phyloP scores from a whole-genome alignment of 2,329 filamentous ascomycete species.

The Ophiobolus disseminans region DNA sequence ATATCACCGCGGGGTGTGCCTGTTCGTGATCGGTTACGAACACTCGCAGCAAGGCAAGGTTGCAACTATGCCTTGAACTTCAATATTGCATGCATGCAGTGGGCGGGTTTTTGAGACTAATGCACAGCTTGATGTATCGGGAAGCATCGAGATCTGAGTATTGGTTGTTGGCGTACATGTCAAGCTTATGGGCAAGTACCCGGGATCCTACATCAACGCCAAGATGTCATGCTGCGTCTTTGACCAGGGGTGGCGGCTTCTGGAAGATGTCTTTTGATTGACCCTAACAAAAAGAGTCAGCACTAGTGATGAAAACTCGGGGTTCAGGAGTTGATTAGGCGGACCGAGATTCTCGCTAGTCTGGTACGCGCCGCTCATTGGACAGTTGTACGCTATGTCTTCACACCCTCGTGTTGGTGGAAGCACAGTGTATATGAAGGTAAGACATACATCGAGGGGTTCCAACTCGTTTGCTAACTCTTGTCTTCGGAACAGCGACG shows the following conservation, averaged over 20 bases:
- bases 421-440: too few species aligned
- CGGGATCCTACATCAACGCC: constrained; percentile 12
- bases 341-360: too few species aligned
- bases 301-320: not conserved
- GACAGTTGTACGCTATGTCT: too few species aligned
- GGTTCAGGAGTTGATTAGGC: not conserved
- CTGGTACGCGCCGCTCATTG: too few species aligned
- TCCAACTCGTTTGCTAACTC: too few species aligned
- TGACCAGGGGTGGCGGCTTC: not conserved
- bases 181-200: constrained; percentile 1
- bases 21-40: not conserved
- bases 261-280: not conserved
- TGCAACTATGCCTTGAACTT: too few species aligned
- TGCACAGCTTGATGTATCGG: not conserved
- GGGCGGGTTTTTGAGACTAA: not conserved
- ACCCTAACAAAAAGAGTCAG: not conserved
- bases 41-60: too few species aligned
- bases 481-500: too few species aligned
- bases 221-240: constrained; percentile 3
- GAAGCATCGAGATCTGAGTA: not conserved
- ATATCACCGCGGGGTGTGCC: not conserved
- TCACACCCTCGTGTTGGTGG: too few species aligned
- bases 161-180: not conserved
- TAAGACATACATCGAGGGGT: too few species aligned
- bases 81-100: not conserved